These are phyloP conservation scores for Penicillium capsulatum DNA, from an alignment of 2,329 filamentous ascomycete genomes.

Conservation along the genomic window DNA sequence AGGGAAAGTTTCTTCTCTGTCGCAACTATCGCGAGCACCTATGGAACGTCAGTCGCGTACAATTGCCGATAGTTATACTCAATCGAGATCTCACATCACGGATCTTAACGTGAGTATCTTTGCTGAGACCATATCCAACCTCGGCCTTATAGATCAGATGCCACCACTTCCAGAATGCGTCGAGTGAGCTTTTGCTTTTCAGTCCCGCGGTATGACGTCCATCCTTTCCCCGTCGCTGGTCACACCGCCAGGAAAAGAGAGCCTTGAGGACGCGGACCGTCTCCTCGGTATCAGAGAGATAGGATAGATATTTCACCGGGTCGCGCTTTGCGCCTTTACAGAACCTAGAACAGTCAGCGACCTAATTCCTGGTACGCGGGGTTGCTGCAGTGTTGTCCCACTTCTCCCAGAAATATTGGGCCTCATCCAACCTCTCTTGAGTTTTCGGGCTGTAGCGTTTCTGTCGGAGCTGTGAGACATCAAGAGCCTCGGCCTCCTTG, in stretches of 20 bases:
- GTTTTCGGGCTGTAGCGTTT: constrained; percentile 27
- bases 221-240: constrained; percentile 19
- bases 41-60: constrained; percentile 7
- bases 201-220: constrained; percentile 9
- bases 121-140: constrained; percentile 17
- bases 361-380: neutral
- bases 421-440: constrained; percentile 24
- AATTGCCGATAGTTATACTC: neutral
- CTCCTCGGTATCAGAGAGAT: constrained; percentile 6
- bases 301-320: constrained; percentile 12
- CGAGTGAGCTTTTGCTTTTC: constrained; percentile 8
- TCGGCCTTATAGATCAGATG: constrained; percentile 10
- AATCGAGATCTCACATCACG: constrained; percentile 6
- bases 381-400: constrained; percentile 9
- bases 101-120: neutral
- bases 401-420: constrained; percentile 21
- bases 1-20: constrained; percentile 24
- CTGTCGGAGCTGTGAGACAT: constrained; percentile 26
- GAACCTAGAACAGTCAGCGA: neutral
- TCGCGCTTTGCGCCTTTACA: constrained; percentile 1
- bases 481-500: constrained; percentile 20
- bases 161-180: constrained; percentile 10
- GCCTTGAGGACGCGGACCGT: constrained; percentile 4
- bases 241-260: constrained; percentile 20
- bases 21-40: constrained; percentile 25